phyloP scores from a whole-genome alignment of 805 yeast species.

The Candida namnaoensis region DNA sequence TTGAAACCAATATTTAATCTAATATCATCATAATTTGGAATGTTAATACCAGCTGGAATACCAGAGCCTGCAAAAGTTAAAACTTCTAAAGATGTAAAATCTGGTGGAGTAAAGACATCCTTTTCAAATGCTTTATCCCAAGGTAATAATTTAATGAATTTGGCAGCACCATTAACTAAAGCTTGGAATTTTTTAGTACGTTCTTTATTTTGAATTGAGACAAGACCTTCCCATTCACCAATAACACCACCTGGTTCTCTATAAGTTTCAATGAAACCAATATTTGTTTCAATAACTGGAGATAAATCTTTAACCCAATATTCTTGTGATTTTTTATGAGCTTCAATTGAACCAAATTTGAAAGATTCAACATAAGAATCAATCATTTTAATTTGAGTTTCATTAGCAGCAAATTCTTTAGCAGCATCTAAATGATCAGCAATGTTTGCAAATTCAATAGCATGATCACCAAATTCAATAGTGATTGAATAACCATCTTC shows the following conservation, averaged over 20 bases:
- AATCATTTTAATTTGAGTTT: slow-evolving; percentile 59
- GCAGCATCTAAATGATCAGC: slow-evolving; percentile 51
- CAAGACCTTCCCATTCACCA: slow-evolving; percentile 92
- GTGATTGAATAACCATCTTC: slow-evolving; percentile 31
- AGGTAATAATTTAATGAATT: slow-evolving; percentile 60
- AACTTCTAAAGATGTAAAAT: slow-evolving; percentile 85
- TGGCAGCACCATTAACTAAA: slow-evolving; percentile 59
- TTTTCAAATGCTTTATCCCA: slow-evolving; percentile 76
- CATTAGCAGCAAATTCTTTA: slow-evolving; percentile 58
- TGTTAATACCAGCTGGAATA: slow-evolving; percentile 88
- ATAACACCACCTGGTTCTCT: slow-evolving; percentile 87
- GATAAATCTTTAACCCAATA: slow-evolving; percentile 84
- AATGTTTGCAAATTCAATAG: slow-evolving; percentile 52
- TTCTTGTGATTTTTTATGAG: slow-evolving; percentile 78
- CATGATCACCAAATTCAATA: slow-evolving; percentile 74
- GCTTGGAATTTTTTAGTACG: slow-evolving; percentile 72
- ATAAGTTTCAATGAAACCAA: slow-evolving; percentile 89
- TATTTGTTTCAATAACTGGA: slow-evolving; percentile 71
- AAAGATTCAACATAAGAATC: slow-evolving; percentile 62
- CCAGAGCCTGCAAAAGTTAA: slow-evolving; percentile 86
- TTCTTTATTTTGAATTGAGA: slow-evolving; percentile 84
- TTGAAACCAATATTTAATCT: slow-evolving; percentile 79
- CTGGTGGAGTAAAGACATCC: slow-evolving; percentile 85
- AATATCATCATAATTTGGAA: slow-evolving; percentile 88
- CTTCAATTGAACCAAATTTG: slow-evolving; percentile 73